Conservation (phyloP, 345 rosid species). For the Citrus maxima region DNA sequence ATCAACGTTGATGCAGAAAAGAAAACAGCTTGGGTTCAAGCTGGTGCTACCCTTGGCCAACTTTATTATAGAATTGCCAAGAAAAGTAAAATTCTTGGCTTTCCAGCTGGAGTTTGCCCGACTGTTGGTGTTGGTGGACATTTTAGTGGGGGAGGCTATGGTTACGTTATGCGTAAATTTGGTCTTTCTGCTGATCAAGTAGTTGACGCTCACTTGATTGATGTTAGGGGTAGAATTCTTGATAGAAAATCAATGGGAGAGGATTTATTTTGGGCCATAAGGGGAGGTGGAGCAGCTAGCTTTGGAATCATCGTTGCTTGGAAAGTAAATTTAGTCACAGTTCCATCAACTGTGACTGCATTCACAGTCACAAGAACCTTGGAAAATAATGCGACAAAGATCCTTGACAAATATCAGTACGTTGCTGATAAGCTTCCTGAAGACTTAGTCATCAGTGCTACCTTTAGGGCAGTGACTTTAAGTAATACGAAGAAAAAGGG, state of each 20-base stretch:
- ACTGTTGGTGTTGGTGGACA: slow-evolving; percentile 36
- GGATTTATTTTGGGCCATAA: slow-evolving; percentile 4
- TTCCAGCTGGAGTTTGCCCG: slow-evolving; percentile 31
- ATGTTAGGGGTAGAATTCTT: slow-evolving; percentile 27
- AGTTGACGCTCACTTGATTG: slow-evolving; percentile 34
- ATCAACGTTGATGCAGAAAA: not conserved
- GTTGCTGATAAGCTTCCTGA: not conserved
- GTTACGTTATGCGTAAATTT: slow-evolving; percentile 13
- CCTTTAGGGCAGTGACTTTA: not conserved
- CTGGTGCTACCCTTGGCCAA: slow-evolving; percentile 26
- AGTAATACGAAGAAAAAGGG: not conserved
- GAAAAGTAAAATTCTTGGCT: slow-evolving; percentile 30
- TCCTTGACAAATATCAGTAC: slow-evolving; percentile 4
- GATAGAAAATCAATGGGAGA: slow-evolving; percentile 26
- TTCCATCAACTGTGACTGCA: slow-evolving; percentile 13
- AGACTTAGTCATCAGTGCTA: slow-evolving; percentile 5
- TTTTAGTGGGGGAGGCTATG: slow-evolving; percentile 32
- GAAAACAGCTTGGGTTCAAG: not conserved
- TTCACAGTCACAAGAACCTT: slow-evolving; percentile 26
- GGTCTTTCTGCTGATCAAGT: slow-evolving; percentile 44
- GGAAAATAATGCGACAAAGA: slow-evolving; percentile 13
- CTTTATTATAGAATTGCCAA: slow-evolving; percentile 27
- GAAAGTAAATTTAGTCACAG: not conserved
- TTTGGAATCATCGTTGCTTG: not conserved
- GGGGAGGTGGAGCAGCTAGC: slow-evolving; percentile 3